phyloP scores from a whole-genome alignment of 169 alveolate species.

The Sarcocystis neurona region DNA sequence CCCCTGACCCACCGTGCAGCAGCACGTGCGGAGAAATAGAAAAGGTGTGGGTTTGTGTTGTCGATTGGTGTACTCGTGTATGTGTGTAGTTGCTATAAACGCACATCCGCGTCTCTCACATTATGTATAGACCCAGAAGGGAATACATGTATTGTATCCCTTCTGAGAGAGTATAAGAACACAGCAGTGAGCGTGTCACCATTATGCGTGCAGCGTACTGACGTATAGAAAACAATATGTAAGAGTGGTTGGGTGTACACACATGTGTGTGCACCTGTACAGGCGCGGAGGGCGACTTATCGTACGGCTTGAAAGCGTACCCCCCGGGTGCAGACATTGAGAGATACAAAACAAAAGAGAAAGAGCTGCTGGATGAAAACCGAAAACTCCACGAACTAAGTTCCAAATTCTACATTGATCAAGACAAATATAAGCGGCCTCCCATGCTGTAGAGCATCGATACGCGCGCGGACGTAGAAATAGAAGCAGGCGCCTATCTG shows the following conservation, averaged over 20 bases:
- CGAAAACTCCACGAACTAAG: background rate
- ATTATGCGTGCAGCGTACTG: background rate
- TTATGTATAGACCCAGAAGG: no score
- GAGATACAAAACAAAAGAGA: background rate
- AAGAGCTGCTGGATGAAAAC: slow-evolving; percentile 1
- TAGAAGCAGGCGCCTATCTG: no score
- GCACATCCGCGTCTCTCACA: no score
- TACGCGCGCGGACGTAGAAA: no score
- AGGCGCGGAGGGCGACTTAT: background rate
- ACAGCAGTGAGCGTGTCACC: background rate
- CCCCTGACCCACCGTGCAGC: no score
- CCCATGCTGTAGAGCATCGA: background rate
- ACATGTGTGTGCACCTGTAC: no score
- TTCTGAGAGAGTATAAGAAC: background rate
- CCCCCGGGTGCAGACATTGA: slow-evolving; percentile 14
- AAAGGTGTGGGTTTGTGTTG: no score
- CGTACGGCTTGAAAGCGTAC: slow-evolving; percentile 16
- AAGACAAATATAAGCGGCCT: background rate
- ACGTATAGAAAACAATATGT: no score
- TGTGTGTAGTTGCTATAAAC: no score
- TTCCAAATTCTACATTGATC: slow-evolving; percentile 5
- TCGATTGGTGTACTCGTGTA: no score
- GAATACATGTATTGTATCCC: background rate
- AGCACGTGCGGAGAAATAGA: no score
- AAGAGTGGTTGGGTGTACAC: no score